These are phyloP conservation scores for Backusella macrospora DNA, from an alignment of 192 early-diverging fungal genomes.

Conservation along the genomic window DNA sequence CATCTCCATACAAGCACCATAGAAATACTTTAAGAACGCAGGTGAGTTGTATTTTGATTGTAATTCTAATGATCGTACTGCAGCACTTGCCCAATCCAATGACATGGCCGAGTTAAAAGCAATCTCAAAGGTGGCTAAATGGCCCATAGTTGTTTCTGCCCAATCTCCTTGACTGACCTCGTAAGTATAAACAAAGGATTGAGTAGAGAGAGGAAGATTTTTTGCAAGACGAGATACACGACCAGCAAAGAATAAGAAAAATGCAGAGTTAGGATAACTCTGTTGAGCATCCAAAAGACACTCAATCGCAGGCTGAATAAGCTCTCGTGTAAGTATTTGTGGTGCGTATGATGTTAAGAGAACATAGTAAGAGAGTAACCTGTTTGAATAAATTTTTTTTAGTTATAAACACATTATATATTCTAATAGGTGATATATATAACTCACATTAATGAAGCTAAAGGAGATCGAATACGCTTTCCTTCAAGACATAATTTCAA, in stretches of 20 bases:
- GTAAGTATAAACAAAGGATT: conserved; percentile 39
- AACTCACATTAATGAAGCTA: conserved; percentile 58
- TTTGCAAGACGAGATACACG: conserved; percentile 39
- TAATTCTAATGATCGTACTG: conserved; percentile 5
- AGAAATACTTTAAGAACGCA: conserved; percentile 54
- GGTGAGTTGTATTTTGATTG: conserved; percentile 51
- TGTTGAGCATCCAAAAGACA: conserved; percentile 40
- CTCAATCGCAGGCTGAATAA: conserved; percentile 40
- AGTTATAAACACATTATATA: neutral
- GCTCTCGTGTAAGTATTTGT: conserved; percentile 37
- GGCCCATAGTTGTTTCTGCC: conserved; percentile 37
- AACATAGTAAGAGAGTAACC: conserved; percentile 42
- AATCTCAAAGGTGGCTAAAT: conserved; percentile 34
- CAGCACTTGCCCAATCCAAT: conserved; percentile 37
- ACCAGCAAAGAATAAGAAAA: conserved; percentile 44
- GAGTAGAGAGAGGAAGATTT: conserved; percentile 40
- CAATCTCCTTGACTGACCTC: conserved; percentile 39
- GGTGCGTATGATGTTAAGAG: conserved; percentile 41
- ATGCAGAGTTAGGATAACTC: conserved; percentile 41
- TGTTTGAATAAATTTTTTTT: neutral
- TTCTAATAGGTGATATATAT: neutral
- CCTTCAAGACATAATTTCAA: conserved; percentile 49
- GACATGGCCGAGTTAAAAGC: conserved; percentile 39
- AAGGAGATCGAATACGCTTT: conserved; percentile 52
- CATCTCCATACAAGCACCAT: conserved; percentile 52